Evolutionary conservation across 2,329 filamentous ascomycete genomes (phyloP).

Genomic region (Simplicillium aogashimaense): DNA sequence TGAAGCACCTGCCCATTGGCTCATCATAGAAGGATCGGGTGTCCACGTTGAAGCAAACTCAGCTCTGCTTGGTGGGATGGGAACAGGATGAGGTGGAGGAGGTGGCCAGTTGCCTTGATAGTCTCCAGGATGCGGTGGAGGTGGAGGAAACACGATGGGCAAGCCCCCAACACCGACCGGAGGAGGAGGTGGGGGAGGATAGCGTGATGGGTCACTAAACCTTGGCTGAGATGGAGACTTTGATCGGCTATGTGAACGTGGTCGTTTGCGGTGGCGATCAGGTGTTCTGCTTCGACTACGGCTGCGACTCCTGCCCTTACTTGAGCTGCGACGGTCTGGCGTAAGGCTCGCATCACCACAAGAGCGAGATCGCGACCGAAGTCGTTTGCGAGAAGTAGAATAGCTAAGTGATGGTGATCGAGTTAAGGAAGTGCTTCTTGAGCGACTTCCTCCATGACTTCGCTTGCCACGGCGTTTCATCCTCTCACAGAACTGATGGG

Average conservation of each 20-base stretch:
- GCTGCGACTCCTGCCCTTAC: conserved; percentile 18
- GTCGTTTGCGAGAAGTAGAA: conserved; percentile 21
- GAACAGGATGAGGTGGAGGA: conserved; percentile 8
- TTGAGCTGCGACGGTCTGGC: conserved; percentile 17
- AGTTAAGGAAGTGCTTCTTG: conserved; percentile 15
- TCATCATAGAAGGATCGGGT: too few relatives aligned
- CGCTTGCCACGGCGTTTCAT: conserved; percentile 52
- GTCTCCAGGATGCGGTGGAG: conserved; percentile 4
- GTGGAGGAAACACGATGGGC: neutral
- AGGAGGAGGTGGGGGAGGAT: conserved; percentile 28
- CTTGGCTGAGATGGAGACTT: conserved; percentile 25
- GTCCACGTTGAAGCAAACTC: too few relatives aligned
- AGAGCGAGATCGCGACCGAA: conserved; percentile 14
- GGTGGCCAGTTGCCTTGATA: conserved; percentile 1
- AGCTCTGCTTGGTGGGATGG: neutral
- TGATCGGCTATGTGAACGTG: conserved; percentile 9
- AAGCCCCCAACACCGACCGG: conserved; percentile 9
- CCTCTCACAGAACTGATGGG: conserved; percentile 65
- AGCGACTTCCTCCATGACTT: conserved; percentile 16
- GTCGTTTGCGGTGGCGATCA: conserved; percentile 10
- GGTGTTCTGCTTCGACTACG: conserved; percentile 11
- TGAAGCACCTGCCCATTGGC: too few relatives aligned
- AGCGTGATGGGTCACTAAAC: conserved; percentile 27
- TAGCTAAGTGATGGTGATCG: conserved; percentile 17
- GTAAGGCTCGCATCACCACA: conserved; percentile 14